A percentile compares a stretch with the other conserved stretches of the same genome.
These are phyloP conservation scores for Boletellus emodensis DNA, from an alignment of 768 basidiomycete species.

Conservation along the genomic window DNA sequence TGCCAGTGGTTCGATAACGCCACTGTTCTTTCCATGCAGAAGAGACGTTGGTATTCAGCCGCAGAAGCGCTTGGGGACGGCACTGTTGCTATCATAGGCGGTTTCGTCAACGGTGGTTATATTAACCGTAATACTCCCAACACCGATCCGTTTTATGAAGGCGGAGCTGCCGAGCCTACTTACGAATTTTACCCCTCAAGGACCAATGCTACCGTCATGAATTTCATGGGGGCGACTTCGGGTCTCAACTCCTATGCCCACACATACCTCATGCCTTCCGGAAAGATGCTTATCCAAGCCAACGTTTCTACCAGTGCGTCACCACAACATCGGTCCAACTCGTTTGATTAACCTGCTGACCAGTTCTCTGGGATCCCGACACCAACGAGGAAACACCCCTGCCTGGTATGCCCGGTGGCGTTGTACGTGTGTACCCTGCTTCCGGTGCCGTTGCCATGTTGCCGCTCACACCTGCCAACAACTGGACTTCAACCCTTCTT, in stretches of 20 bases:
- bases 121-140: slow-evolving; percentile 74
- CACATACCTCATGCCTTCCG: slow-evolving; percentile 70
- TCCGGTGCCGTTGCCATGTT: slow-evolving; percentile 89
- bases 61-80: slow-evolving; percentile 77
- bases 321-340: not conserved
- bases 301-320: slow-evolving; percentile 45
- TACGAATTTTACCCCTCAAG: slow-evolving; percentile 79
- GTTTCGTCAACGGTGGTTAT: slow-evolving; percentile 75
- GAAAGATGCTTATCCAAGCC: slow-evolving; percentile 78
- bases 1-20: slow-evolving; percentile 77
- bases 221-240: slow-evolving; percentile 67
- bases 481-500: slow-evolving; percentile 78
- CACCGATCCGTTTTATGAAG: slow-evolving; percentile 55
- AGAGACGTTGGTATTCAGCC: slow-evolving; percentile 73
- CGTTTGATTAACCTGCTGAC: not conserved
- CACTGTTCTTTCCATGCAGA: slow-evolving; percentile 59
- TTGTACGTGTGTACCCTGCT: slow-evolving; percentile 87
- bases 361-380: slow-evolving; percentile 51
- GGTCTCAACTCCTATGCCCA: slow-evolving; percentile 78
- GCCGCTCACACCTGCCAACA: slow-evolving; percentile 84
- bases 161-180: slow-evolving; percentile 74
- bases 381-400: slow-evolving; percentile 57
- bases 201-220: slow-evolving; percentile 48
- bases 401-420: slow-evolving; percentile 66
- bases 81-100: slow-evolving; percentile 73